A percentile compares a stretch with the other conserved stretches of the same genome.
Conservation (phyloP, 164 flowering plant species). For the Vitis rotundifolia region DNA sequence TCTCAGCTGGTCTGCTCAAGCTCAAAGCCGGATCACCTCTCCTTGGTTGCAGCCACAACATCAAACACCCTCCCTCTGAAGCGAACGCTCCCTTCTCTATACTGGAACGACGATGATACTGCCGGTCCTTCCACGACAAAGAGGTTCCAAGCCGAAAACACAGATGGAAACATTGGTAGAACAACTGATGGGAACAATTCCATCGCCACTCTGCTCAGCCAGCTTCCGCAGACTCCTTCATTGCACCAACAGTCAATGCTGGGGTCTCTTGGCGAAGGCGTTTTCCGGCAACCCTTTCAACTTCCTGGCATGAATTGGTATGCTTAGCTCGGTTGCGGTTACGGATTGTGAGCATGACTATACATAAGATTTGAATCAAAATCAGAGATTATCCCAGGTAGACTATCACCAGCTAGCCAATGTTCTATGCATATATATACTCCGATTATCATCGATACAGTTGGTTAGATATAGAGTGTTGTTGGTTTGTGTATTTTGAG, state of each 20-base stretch:
- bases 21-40: slow-evolving; percentile 16
- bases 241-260: slow-evolving; percentile 33
- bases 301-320: slow-evolving; percentile 71
- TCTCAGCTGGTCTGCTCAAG: slow-evolving; percentile 30
- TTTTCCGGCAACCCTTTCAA: slow-evolving; percentile 52
- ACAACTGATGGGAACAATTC: slow-evolving; percentile 18
- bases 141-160: slow-evolving; percentile 20
- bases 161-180: slow-evolving; percentile 13
- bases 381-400: no score
- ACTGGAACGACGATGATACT: slow-evolving; percentile 27
- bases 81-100: slow-evolving; percentile 24
- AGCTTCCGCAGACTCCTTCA: slow-evolving; percentile 39
- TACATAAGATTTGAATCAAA: no score
- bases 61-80: slow-evolving; percentile 12
- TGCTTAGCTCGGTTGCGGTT: slow-evolving; percentile 16
- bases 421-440: no score
- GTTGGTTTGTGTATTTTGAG: slow-evolving; percentile 5
- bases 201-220: slow-evolving; percentile 35
- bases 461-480: not conserved
- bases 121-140: slow-evolving; percentile 15
- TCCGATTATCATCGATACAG: no score
- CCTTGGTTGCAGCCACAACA: no score
- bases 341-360: no score
- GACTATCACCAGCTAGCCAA: no score
- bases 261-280: slow-evolving; percentile 53